Conservation (phyloP, 768 basidiomycete genomes). For the Leccinum variicolor region DNA sequence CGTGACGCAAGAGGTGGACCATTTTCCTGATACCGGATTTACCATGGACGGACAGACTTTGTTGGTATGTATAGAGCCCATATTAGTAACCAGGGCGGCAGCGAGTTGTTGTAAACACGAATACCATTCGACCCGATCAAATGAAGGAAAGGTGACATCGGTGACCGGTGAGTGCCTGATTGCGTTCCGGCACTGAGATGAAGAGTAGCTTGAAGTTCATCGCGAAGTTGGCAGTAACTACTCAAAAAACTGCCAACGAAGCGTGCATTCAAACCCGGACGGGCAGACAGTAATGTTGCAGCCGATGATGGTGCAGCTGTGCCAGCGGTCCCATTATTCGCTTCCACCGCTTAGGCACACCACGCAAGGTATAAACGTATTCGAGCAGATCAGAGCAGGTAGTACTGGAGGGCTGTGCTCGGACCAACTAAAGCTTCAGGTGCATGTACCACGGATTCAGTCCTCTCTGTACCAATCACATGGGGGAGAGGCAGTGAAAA, state of each 20-base stretch:
- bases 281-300: not conserved
- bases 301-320: not conserved
- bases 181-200: not conserved
- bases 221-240: not conserved
- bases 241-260: not conserved
- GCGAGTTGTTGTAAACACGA: not conserved
- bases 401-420: not conserved
- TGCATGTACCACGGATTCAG: not conserved
- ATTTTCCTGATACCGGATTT: not conserved
- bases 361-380: not conserved
- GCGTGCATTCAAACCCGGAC: not conserved
- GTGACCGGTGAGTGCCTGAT: not conserved
- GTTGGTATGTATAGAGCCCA: not conserved
- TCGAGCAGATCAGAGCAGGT: not conserved
- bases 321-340: not conserved
- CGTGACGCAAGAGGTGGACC: not conserved
- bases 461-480: not conserved
- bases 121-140: not conserved
- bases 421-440: not conserved
- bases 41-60: not conserved
- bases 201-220: not conserved
- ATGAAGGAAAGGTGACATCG: not conserved
- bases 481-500: not conserved
- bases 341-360: not conserved
- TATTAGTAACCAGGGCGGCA: not conserved